Percentiles rank a stretch among this genome's conserved stretches.
phyloP scores from a whole-genome alignment of 1,139 yeast genomes.

The Pichia sp. region DNA sequence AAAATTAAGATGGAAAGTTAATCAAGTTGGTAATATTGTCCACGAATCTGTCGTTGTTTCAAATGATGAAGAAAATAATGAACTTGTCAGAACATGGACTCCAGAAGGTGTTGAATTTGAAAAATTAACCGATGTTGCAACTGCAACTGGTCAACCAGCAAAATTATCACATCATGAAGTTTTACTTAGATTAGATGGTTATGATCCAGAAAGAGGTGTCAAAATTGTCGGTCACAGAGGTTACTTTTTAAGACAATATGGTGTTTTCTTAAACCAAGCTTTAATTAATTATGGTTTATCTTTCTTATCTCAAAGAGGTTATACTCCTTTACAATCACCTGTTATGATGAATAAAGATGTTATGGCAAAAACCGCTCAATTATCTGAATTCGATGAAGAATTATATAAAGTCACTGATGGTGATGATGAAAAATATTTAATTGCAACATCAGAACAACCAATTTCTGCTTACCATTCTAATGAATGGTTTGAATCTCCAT shows the following conservation, averaged over 20 bases:
- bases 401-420: slow-evolving; percentile 95
- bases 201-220: slow-evolving; percentile 98
- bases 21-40: slow-evolving; percentile 87
- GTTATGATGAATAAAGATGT: slow-evolving; percentile 99
- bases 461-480: slow-evolving; percentile 96
- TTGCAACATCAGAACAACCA: slow-evolving; percentile 99
- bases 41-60: slow-evolving; percentile 88
- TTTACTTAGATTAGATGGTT: slow-evolving; percentile 89
- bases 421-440: slow-evolving; percentile 92
- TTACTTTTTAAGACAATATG: slow-evolving; percentile 87
- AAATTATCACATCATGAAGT: slow-evolving; percentile 92
- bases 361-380: slow-evolving; percentile 98
- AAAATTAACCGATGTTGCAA: slow-evolving; percentile 55
- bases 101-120: slow-evolving; percentile 55
- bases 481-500: slow-evolving; percentile 98
- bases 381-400: slow-evolving; percentile 97
- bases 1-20: slow-evolving; percentile 70
- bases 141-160: slow-evolving; percentile 73
- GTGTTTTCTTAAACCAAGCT: slow-evolving; percentile 97
- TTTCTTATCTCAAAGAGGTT: slow-evolving; percentile 71
- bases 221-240: slow-evolving; percentile 99
- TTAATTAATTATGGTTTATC: slow-evolving; percentile 90
- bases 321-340: slow-evolving; percentile 94
- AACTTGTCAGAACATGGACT: slow-evolving; percentile 79
- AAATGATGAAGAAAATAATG: slow-evolving; percentile 85